phyloP scores from a whole-genome alignment of 352 stramenopile species.

The Pythium oligandrum region DNA sequence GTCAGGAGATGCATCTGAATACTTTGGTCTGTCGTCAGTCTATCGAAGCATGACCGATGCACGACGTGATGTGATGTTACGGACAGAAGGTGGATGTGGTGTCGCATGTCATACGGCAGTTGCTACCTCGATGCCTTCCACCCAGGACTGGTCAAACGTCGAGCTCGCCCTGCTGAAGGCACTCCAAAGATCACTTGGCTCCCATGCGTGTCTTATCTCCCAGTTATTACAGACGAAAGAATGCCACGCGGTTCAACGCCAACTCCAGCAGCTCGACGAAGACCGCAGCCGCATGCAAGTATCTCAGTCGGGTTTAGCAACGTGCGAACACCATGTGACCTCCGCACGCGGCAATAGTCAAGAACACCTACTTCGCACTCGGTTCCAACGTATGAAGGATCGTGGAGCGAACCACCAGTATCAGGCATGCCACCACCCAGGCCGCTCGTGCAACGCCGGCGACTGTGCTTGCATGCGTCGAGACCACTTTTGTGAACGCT shows the following conservation, averaged over 20 bases:
- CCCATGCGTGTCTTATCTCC: conserved; percentile 37
- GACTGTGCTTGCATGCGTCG: conserved; percentile 77
- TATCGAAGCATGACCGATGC: conserved; percentile 1
- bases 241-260: conserved; percentile 33
- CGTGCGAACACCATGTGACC: too few species aligned
- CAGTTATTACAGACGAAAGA: conserved; percentile 33
- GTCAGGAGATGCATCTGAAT: not conserved
- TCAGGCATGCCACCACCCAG: conserved; percentile 56
- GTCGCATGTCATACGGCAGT: not conserved
- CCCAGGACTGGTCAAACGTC: conserved; percentile 23
- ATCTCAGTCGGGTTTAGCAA: too few species aligned
- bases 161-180: conserved; percentile 46
- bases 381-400: conserved; percentile 78
- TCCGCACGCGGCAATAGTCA: conserved; percentile 48
- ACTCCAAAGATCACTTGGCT: conserved; percentile 27
- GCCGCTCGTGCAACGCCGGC: conserved; percentile 47
- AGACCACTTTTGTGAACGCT: conserved; percentile 76
- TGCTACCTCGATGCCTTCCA: too few species aligned
- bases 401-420: conserved; percentile 72
- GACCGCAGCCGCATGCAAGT: not conserved
- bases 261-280: conserved; percentile 3
- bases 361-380: conserved; percentile 65
- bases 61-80: conserved; percentile 13
- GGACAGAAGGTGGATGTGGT: not conserved
- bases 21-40: not conserved